Evolutionary conservation across 306 rosid species (phyloP), one percentile per base, ranked within the genome.

Genomic region (Mimosa bimucronata): DNA sequence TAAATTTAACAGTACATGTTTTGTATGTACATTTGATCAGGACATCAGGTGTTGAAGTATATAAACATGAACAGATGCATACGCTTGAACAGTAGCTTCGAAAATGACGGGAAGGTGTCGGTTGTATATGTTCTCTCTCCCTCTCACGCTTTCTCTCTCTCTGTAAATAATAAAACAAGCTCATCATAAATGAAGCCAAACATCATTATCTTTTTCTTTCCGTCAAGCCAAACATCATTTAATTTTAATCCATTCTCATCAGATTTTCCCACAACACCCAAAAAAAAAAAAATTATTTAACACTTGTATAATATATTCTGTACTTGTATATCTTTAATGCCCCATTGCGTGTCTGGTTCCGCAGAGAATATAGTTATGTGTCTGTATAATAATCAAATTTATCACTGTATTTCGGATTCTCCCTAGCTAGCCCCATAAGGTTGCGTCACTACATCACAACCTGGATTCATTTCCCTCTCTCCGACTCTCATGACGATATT

Each of bases 401-500:
- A 34, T n/a, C n/a, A 28, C 26, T 19, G 5, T 46, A 15, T 28
- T 8, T 44, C 52, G 71, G 29, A 67, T 77, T 44, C 40, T 53
- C 44, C 66, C 44, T 72, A 37, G 44, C 44, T 72, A 37, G 44
- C 57, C 57, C 72, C 48, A 15, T 40, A 31, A 60, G 66, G 16
- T 26, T 71, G 44, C 45, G 48, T 41, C 69, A 18, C 40, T 29
- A 60, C 69, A 53, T 80, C 23, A 65, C 52, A 82, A 77, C 53
- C 75, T 80, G 73, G 66, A 80, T 79, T 85, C 73, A 82, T 75
- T 78, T 74, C 66, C 64, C 55, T 78, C 74, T 85, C 82, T 71
- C 71, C 81, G 81, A 82, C 86, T 81, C 88, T 82, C 81, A 85
- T 78, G 83, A 55, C 76, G 76, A 85, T 34, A 34, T 34, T 79